Conservation (phyloP, 495 filamentous ascomycete genomes). For the Umbilicaria muhlenbergii region DNA sequence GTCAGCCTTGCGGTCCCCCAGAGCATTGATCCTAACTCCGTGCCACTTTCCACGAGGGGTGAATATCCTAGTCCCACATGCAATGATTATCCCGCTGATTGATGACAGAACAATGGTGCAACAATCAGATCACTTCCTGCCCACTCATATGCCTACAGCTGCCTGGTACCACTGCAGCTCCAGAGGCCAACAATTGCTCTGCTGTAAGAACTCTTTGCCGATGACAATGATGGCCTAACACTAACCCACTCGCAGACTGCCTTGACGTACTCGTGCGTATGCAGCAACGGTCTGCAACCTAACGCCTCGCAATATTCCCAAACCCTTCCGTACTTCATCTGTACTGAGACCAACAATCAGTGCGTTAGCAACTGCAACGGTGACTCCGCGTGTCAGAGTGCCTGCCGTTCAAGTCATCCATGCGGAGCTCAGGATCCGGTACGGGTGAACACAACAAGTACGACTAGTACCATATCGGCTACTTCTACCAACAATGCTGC, state of each 20-base stretch:
- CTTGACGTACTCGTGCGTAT: constrained; percentile 59
- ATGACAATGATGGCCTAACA: constrained; percentile 3
- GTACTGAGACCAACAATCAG: constrained; percentile 53
- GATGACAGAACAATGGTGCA: constrained; percentile 50
- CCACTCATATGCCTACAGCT: constrained; percentile 67
- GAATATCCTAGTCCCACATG: constrained; percentile 3
- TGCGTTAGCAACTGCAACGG: constrained; percentile 47
- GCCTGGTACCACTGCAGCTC: constrained; percentile 30
- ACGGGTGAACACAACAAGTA: constrained; percentile 38
- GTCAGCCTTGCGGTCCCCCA: constrained; percentile 26
- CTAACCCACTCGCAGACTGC: constrained; percentile 31
- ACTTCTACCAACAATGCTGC: constrained; percentile 15
- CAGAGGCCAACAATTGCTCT: constrained; percentile 50
- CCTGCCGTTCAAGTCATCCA: constrained; percentile 55
- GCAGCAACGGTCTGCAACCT: constrained; percentile 52
- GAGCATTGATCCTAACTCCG: constrained; percentile 43
- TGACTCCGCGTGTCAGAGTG: constrained; percentile 41
- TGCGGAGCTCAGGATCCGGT: constrained; percentile 66
- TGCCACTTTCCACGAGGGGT: constrained; percentile 29
- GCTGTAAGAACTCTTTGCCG: constrained; percentile 35
- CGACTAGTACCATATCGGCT: constrained; percentile 24
- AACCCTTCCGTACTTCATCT: constrained; percentile 76
- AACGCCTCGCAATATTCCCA: constrained; percentile 72
- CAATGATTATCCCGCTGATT: constrained; percentile 4
- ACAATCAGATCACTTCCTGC: constrained; percentile 47